Base-by-base conservation (phyloP, 805 yeast species). In the Kodamaea kakaduensis region DNA sequence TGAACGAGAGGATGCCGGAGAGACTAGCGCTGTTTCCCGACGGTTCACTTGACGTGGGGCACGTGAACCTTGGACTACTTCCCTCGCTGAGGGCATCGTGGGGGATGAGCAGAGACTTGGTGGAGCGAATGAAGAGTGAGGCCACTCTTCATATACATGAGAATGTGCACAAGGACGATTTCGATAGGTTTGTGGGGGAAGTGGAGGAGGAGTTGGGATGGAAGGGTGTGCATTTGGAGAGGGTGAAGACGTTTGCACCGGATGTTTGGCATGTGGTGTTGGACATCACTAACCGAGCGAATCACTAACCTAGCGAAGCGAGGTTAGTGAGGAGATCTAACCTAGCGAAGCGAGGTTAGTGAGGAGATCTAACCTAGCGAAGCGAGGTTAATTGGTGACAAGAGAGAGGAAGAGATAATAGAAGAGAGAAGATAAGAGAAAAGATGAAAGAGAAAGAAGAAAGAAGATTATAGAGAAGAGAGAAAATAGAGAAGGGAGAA, bases 241-340 rank as follows among this genome's bases (percentile, higher is more conserved):
- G 64, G 45, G 84, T 87, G 37, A 87, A 86, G 59, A 83, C 90
- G 0, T 86, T 79, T 67, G 94, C 95, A 0, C 96, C 96, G 0
- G 90, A 82, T 32, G 78, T 87, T 2, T 81, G 84, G 81, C 96
- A 86, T 46, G 61, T 84, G 2, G 84, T 84, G 4, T 42, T 57
- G 12, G 70, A 64, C 32, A 37, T 47, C 16, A n/a, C n/a, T n/a
- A n/a, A n/a, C n/a, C n/a, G n/a, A n/a, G n/a, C n/a, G n/a, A n/a
- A n/a, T n/a, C n/a, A n/a, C n/a, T n/a, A n/a, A n/a, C n/a, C n/a
- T n/a, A n/a, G n/a, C n/a, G n/a, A n/a, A n/a, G n/a, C n/a, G n/a
- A n/a, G n/a, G n/a, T n/a, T n/a, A n/a, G n/a, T n/a, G n/a, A n/a
- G n/a, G n/a, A n/a, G n/a, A n/a, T n/a, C n/a, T n/a, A n/a, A n/a